Conservation (phyloP, 2,329 filamentous ascomycete genomes). For the Dryadomyces quercus-mongolicae region DNA sequence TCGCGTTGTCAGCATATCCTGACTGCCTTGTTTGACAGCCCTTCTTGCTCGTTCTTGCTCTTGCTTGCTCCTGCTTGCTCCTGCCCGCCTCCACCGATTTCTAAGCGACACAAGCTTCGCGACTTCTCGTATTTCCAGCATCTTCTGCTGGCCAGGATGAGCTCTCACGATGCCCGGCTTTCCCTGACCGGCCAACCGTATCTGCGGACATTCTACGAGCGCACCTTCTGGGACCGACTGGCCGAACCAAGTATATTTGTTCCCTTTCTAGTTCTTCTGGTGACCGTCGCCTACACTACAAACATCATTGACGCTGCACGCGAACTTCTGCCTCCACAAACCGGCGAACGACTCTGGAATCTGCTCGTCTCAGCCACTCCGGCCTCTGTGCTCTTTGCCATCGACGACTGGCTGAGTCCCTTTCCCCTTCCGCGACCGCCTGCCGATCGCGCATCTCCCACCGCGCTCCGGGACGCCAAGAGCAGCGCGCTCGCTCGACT, state of each 20-base stretch:
- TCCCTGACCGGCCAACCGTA: constrained; percentile 14
- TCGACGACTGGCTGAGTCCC: constrained; percentile 43
- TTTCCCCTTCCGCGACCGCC: constrained; percentile 26
- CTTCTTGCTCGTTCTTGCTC: not conserved
- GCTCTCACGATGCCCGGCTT: constrained; percentile 19
- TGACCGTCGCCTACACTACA: constrained; percentile 22
- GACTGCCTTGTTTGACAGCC: not conserved
- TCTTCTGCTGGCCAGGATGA: constrained; percentile 21
- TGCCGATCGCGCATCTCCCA: not conserved
- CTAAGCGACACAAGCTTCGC: not conserved
- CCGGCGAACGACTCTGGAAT: constrained; percentile 41
- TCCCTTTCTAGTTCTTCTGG: constrained; percentile 20
- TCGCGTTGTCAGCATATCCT: constrained; percentile 1
- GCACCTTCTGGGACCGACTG: constrained; percentile 19
- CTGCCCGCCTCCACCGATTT: too few relatives aligned
- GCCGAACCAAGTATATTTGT: constrained; percentile 23
- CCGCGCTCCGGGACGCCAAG: constrained; percentile 42
- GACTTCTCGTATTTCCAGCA: not conserved
- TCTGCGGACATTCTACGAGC: constrained; percentile 12
- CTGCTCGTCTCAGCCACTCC: constrained; percentile 44
- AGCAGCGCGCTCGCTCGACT: constrained; percentile 52
- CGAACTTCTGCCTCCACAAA: constrained; percentile 22
- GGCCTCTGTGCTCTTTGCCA: constrained; percentile 39
- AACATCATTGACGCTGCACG: constrained; percentile 12
- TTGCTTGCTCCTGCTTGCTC: not conserved